Evolutionary conservation across 768 basidiomycete species (phyloP), one percentile per base, ranked within the genome.

Genomic region (Lactifluus volemus): DNA sequence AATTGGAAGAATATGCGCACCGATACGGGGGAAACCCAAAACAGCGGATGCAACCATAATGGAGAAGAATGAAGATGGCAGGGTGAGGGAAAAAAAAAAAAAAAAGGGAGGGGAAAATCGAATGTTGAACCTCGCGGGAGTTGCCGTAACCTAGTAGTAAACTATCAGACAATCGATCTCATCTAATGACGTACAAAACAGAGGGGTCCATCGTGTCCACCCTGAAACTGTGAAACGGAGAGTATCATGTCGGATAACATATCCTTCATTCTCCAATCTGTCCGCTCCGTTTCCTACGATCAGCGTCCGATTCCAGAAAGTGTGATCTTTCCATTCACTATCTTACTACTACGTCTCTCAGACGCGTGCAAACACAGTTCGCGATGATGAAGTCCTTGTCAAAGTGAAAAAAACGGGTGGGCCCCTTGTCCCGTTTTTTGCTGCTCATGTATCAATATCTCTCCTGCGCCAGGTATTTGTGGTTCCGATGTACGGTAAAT

Each of bases 21-120:
- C 92, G 75, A 95, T 93, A 70, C 93, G 88, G 69, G 93, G 93
- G 77, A 91, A 94, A 68, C 93, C 93, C 69, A 95, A 84, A 67
- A 94, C 89, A 70, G 89, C 88, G 63, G 90, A 92, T 49, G 74
- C 70, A 63, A 92, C 89, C 89, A 92, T 87, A 52, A 25, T 70
- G 58, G 25, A 56, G 41, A 36, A 67, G 42, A 34, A 30, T 19
- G 11, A 55, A 67, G 67, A 65, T n/a, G n/a, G n/a, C n/a, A n/a
- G 65, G 51, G 52, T 53, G 55, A 50, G 60, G 32, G 52, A 17
- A 15, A 19, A 14, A 44, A 36, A 34, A 10, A 17, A 15, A 19
- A 14, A 44, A 36, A 34, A 10, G 4, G 48, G 30, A 5, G 25
- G 48, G 67, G 45, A 49, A 67, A 49, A 25, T 25, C 25, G 15